These are phyloP conservation scores for Stemphylium beticola DNA, from an alignment of 2,329 filamentous ascomycete genomes.

Conservation along the genomic window DNA sequence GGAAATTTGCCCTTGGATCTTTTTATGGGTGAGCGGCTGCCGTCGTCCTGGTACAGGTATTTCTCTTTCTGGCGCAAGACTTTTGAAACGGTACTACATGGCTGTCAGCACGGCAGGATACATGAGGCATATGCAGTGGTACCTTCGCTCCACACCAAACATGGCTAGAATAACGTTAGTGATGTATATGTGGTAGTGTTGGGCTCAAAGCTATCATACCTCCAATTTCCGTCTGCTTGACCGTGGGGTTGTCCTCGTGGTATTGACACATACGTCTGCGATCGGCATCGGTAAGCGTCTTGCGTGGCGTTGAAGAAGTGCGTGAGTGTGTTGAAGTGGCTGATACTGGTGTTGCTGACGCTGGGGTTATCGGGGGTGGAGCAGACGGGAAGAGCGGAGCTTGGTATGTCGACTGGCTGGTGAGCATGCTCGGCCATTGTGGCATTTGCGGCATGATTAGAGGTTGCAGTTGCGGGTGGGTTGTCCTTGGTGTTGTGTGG, in stretches of 20 bases:
- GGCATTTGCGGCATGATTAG: slow-evolving; percentile 49
- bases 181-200: neutral
- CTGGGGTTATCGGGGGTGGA: slow-evolving; percentile 46
- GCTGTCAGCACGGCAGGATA: slow-evolving; percentile 23
- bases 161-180: slow-evolving; percentile 63
- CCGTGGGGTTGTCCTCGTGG: slow-evolving; percentile 84
- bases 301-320: slow-evolving; percentile 70
- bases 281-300: slow-evolving; percentile 90
- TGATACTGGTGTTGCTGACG: slow-evolving; percentile 49
- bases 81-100: slow-evolving; percentile 91
- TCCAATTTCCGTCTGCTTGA: slow-evolving; percentile 97
- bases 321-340: slow-evolving; percentile 48
- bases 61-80: slow-evolving; percentile 94
- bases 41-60: slow-evolving; percentile 83
- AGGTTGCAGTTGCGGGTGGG: slow-evolving; percentile 50
- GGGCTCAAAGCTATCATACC: slow-evolving; percentile 58
- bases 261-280: slow-evolving; percentile 93
- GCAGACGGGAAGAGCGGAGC: slow-evolving; percentile 47
- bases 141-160: slow-evolving; percentile 98
- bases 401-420: slow-evolving; percentile 50
- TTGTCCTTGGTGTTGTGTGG: slow-evolving; percentile 40
- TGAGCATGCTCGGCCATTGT: slow-evolving; percentile 52
- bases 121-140: slow-evolving; percentile 35
- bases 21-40: slow-evolving; percentile 79
- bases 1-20: slow-evolving; percentile 83